A percentile compares a stretch with the other conserved stretches of the same genome.
These are phyloP conservation scores for Pholiota adiposa DNA, from an alignment of 1,284 basidiomycete species.

Conservation along the genomic window DNA sequence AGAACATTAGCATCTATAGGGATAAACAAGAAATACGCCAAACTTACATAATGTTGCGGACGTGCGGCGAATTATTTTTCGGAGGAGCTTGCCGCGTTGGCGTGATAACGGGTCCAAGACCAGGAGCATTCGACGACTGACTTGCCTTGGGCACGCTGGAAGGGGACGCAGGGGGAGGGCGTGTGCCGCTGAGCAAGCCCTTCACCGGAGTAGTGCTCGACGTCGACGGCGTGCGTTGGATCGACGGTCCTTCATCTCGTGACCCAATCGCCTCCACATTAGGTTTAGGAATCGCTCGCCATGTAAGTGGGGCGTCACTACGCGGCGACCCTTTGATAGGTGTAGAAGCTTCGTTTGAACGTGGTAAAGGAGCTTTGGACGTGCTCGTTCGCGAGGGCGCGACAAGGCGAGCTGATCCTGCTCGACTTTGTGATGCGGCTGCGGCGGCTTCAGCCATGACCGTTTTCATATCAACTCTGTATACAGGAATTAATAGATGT, in stretches of 20 bases:
- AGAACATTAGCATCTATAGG: background rate
- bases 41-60: constrained; percentile 56
- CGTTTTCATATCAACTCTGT: constrained; percentile 79
- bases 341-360: background rate
- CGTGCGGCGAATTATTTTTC: constrained; percentile 31
- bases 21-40: background rate
- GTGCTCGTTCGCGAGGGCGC: background rate
- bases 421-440: constrained; percentile 7
- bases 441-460: constrained; percentile 82
- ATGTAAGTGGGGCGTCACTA: constrained; percentile 5
- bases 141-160: constrained; percentile 18
- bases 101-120: constrained; percentile 62
- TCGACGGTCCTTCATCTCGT: constrained; percentile 2
- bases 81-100: constrained; percentile 51
- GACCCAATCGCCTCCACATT: background rate
- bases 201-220: background rate
- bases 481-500: constrained; percentile 6
- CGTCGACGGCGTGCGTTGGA: constrained; percentile 4
- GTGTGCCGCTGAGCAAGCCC: constrained; percentile 5
- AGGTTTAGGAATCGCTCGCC: constrained; percentile 10
- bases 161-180: constrained; percentile 16
- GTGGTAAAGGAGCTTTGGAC: background rate
- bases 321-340: constrained; percentile 5
- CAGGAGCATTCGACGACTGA: constrained; percentile 23
- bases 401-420: background rate